phyloP scores from a whole-genome alignment of 2,329 filamentous ascomycete species.

The Aspergillus versicolor region DNA sequence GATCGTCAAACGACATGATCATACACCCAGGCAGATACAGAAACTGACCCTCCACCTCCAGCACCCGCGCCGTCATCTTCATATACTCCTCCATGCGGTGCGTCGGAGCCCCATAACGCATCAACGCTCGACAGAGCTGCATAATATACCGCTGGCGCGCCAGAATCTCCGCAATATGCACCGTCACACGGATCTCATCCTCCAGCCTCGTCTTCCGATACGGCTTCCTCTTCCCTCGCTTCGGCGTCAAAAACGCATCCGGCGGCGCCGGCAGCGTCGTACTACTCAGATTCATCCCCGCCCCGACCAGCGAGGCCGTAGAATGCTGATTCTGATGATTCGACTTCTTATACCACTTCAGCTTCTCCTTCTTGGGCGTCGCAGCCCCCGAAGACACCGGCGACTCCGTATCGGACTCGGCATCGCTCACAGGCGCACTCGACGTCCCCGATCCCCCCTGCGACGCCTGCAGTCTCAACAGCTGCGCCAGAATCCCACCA shows the following conservation, averaged over 20 bases:
- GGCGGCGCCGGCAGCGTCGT: slow-evolving; percentile 30
- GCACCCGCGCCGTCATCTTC: slow-evolving; percentile 80
- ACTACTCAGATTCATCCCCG: slow-evolving; percentile 37
- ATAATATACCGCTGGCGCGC: slow-evolving; percentile 81
- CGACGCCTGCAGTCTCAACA: slow-evolving; percentile 68
- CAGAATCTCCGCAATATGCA: slow-evolving; percentile 69
- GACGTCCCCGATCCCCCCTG: slow-evolving; percentile 37
- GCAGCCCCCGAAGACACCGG: slow-evolving; percentile 29
- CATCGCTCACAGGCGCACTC: slow-evolving; percentile 23
- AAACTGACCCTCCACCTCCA: slow-evolving; percentile 89
- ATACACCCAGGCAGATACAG: slow-evolving; percentile 91
- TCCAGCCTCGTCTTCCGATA: slow-evolving; percentile 31
- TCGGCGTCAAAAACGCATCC: slow-evolving; percentile 24
- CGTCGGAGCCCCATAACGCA: slow-evolving; percentile 89
- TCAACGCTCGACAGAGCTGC: slow-evolving; percentile 81
- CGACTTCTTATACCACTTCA: slow-evolving; percentile 46
- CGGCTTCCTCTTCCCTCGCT: slow-evolving; percentile 21
- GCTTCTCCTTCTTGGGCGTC: slow-evolving; percentile 38
- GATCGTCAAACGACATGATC: slow-evolving; percentile 82
- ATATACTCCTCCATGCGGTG: slow-evolving; percentile 91
- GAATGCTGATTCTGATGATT: slow-evolving; percentile 27
- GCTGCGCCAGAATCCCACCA: slow-evolving; percentile 66
- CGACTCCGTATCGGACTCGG: slow-evolving; percentile 31
- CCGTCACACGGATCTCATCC: slow-evolving; percentile 59
- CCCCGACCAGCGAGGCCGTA: slow-evolving; percentile 38